Conservation (phyloP, 1,284 basidiomycete genomes). For the Malassezia furfur region DNA sequence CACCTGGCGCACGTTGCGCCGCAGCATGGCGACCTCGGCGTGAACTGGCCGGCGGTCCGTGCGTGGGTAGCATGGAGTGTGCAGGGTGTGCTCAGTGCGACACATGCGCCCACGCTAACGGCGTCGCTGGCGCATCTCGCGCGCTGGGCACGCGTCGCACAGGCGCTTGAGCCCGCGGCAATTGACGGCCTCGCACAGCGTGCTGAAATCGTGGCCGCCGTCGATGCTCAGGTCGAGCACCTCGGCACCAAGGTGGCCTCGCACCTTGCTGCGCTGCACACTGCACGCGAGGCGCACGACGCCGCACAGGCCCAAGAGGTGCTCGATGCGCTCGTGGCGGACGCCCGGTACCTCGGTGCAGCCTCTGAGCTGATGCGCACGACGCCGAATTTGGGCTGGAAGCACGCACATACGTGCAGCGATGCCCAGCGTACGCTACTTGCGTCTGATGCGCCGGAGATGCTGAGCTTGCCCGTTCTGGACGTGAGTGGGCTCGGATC, state of each 20-base stretch:
- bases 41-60: slow-evolving; percentile 8
- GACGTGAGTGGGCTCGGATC: not conserved
- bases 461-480: not conserved
- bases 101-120: not conserved
- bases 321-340: not conserved
- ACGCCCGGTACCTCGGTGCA: not conserved
- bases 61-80: slow-evolving; percentile 1
- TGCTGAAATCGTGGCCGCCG: not conserved
- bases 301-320: not conserved
- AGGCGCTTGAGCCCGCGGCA: not conserved
- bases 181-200: not conserved
- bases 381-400: not conserved
- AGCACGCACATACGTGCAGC: not conserved
- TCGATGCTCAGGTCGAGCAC: not conserved
- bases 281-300: not conserved
- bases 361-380: not conserved
- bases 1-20: slow-evolving; percentile 12
- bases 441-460: not conserved
- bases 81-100: not conserved
- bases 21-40: slow-evolving; percentile 16
- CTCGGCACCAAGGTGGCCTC: not conserved
- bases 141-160: not conserved
- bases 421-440: not conserved
- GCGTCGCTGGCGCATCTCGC: slow-evolving; percentile 7
- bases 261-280: not conserved